Evolutionary conservation across 2,329 filamentous ascomycete species (phyloP), one percentile per base, ranked within the genome.

Genomic region (Botrytis cinerea): DNA sequence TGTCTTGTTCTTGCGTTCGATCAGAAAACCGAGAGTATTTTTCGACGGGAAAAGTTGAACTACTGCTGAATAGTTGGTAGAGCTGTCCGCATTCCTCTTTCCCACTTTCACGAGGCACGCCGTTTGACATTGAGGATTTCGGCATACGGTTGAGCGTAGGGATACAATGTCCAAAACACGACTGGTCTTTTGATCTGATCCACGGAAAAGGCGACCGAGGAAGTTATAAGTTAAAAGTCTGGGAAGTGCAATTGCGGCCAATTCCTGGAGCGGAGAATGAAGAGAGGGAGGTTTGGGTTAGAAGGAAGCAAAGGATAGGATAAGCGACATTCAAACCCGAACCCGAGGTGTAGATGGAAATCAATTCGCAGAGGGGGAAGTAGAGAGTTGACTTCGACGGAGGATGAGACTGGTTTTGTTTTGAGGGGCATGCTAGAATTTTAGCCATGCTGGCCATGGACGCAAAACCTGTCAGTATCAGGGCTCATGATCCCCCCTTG

Each of bases 91-190:
- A 93, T 77, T 89, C 87, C 1, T 87, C 90, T 0, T 93, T 87
- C 73, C 90, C 91, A 0, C 84, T 93, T 1, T 91, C 90, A 0
- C 85, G 87, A 61, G 90, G 89, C 0, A 86, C 82, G 0, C 84
- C 90, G 0, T 92, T 92, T 73, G 91, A 93, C 71, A 92, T 93
- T 77, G 91, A 93, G 76, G 91, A 93, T 74, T 93, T 92, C 79
- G 91, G 91, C 0, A 82, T 91, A 3, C 84, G 86, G 7, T 80
- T 91, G 10, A 91, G 89, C 72, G 85, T 88, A 0, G 91, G 90
- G 0, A 82, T 93, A 5, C 87, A 85, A 0, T 93, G 91, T 79
- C 89, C 90, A 0, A 92, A 92, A 75, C 91, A 93, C 75, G 88
- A 85, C 7, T 93, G 91, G 91, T 90, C 89, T 0, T 93, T 93